Conservation (phyloP, 208 protist genomes). For the Leishmania aethiopica region DNA sequence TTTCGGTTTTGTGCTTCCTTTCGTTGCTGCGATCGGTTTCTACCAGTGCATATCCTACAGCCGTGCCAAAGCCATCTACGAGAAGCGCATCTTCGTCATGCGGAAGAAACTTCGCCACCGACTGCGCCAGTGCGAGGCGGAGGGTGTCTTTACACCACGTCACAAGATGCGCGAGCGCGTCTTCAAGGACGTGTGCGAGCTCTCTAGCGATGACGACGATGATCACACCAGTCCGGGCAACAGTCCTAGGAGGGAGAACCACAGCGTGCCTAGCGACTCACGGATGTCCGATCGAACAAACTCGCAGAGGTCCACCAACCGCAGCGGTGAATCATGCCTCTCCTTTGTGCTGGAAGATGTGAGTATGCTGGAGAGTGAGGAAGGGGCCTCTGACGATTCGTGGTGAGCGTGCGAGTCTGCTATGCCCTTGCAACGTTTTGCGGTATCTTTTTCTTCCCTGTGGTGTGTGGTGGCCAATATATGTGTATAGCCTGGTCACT, state of each 20-base stretch:
- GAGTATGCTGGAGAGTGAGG: not conserved
- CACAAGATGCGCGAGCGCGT: not conserved
- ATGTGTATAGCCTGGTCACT: not conserved
- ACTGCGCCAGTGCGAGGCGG: constrained; percentile 3
- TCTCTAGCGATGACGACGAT: not conserved
- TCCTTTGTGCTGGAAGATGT: not conserved
- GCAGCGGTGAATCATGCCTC: not conserved
- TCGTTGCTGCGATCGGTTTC: constrained; percentile 1
- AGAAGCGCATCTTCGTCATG: constrained; percentile 6
- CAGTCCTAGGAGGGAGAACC: not conserved
- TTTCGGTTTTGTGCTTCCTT: constrained; percentile 15
- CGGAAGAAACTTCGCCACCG: constrained; percentile 6
- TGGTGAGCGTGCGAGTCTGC: not conserved
- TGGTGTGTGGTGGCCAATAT: not conserved
- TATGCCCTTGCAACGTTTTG: not conserved
- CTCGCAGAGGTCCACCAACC: not conserved
- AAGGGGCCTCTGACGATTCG: not conserved
- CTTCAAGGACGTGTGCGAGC: not conserved
- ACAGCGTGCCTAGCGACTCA: not conserved
- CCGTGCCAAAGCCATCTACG: constrained; percentile 5
- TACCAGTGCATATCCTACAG: constrained; percentile 10
- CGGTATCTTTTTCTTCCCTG: too few relatives aligned
- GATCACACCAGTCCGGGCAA: not conserved
- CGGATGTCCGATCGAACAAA: not conserved
- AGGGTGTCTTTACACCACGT: not conserved